Percentiles rank a stretch among this genome's conserved stretches.
These are phyloP conservation scores for Ambrosia hybrid DNA, from an alignment of 140 eudicot genomes.

Conservation along the genomic window DNA sequence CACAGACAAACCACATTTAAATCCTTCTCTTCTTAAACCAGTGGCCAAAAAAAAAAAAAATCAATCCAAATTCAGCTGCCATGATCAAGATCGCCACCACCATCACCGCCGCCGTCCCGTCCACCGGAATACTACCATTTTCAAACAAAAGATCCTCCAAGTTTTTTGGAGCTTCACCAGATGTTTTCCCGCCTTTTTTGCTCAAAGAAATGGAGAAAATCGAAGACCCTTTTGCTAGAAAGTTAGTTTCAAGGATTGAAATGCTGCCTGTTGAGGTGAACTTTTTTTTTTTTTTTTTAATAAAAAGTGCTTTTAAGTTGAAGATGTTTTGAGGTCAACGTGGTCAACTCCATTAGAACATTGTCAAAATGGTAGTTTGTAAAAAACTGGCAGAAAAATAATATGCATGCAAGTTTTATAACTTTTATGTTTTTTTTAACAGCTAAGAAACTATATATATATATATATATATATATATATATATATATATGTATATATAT, in stretches of 20 bases:
- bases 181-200: slow-evolving; percentile 63
- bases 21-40: background rate
- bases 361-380: background rate
- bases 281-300: background rate
- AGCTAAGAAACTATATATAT: no score
- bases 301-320: background rate
- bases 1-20: background rate
- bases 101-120: slow-evolving; percentile 31
- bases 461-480: no score
- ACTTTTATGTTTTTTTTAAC: background rate
- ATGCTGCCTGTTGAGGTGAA: slow-evolving; percentile 67
- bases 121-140: slow-evolving; percentile 21
- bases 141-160: slow-evolving; percentile 12
- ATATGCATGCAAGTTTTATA: background rate
- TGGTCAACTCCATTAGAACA: background rate
- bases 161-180: slow-evolving; percentile 39
- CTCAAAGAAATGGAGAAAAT: slow-evolving; percentile 66
- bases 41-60: background rate
- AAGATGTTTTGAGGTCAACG: background rate
- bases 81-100: slow-evolving; percentile 18
- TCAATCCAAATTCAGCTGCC: slow-evolving; percentile 16
- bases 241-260: slow-evolving; percentile 67
- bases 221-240: slow-evolving; percentile 68
- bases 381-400: background rate
- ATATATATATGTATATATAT: no score